These are phyloP conservation scores for Phialocephala subalpina DNA, from an alignment of 2,329 filamentous ascomycete species.

Conservation along the genomic window DNA sequence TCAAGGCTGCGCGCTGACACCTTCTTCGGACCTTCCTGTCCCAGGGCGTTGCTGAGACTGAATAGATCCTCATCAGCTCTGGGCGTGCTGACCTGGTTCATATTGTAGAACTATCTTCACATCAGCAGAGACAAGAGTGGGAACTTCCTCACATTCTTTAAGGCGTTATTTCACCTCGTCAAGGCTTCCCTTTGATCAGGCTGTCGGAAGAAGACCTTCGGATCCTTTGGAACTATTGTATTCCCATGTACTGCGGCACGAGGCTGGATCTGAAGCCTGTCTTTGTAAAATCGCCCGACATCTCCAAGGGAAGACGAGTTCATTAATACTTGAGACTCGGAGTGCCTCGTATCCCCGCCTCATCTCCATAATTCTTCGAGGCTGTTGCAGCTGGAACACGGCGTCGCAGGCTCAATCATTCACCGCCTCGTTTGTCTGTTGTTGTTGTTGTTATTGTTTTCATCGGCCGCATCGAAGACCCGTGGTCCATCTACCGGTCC, in stretches of 20 bases:
- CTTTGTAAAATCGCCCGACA: conserved; percentile 11
- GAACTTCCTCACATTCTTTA: too few species aligned
- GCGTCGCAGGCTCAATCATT: conserved; percentile 15
- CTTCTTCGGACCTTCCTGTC: background rate
- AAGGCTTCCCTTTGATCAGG: conserved; percentile 1
- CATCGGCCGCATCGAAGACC: conserved; percentile 2
- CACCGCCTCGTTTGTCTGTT: conserved; percentile 33
- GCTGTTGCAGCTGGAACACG: conserved; percentile 21
- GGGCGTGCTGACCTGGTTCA: background rate
- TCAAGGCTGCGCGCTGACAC: conserved; percentile 8
- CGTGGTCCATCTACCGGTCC: background rate
- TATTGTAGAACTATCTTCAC: conserved; percentile 13
- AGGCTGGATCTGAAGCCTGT: conserved; percentile 6
- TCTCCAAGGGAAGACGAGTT: conserved; percentile 7
- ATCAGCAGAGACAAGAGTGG: background rate
- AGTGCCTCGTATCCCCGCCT: conserved; percentile 14
- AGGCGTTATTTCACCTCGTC: background rate
- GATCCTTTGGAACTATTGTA: conserved; percentile 8
- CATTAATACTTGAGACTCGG: conserved; percentile 26
- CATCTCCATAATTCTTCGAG: conserved; percentile 8
- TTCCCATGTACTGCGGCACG: background rate
- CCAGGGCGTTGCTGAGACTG: conserved; percentile 14
- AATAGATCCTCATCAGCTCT: conserved; percentile 13
- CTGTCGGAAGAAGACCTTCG: background rate
- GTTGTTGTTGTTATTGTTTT: background rate